Conservation (phyloP, 345 rosid genomes). For the Salix exigua region DNA sequence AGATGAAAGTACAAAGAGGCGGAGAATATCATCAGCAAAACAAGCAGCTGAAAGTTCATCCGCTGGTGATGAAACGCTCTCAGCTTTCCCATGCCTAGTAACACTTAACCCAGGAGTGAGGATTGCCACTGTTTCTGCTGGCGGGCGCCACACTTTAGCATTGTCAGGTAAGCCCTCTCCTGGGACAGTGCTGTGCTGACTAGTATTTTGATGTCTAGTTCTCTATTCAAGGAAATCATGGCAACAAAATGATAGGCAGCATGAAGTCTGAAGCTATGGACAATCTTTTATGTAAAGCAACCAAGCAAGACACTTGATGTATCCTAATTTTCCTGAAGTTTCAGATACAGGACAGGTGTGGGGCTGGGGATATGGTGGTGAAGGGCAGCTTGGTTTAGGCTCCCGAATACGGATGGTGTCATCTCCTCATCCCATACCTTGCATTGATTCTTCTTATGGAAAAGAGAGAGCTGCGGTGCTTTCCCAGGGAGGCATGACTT, state of each 20-base stretch:
- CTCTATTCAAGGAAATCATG: conserved; percentile 6
- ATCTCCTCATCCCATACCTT: conserved; percentile 86
- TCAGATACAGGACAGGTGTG: conserved; percentile 96
- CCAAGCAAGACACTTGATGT: conserved; percentile 22
- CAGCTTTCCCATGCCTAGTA: conserved; percentile 90
- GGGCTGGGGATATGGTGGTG: conserved; percentile 99
- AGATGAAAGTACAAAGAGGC: conserved; percentile 65
- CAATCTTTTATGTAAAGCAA: conserved; percentile 20
- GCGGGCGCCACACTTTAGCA: conserved; percentile 94
- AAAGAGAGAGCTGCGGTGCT: conserved; percentile 45
- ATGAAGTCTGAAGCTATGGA: conserved; percentile 19
- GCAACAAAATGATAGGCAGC: conserved; percentile 8
- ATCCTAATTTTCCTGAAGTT: conserved; percentile 43
- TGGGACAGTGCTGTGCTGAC: conserved; percentile 10
- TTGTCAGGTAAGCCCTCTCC: conserved; percentile 61
- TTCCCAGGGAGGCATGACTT: conserved; percentile 49
- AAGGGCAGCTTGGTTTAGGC: conserved; percentile 99
- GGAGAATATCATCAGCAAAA: conserved; percentile 59
- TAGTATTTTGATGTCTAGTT: not conserved
- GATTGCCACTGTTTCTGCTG: conserved; percentile 78
- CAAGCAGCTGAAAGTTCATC: conserved; percentile 78
- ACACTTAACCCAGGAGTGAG: conserved; percentile 83
- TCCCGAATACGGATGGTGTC: conserved; percentile 90
- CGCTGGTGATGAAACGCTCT: conserved; percentile 58
- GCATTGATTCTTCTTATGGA: conserved; percentile 59